These are phyloP conservation scores for Pythium brachiatum DNA, from an alignment of 352 stramenopile species.

Conservation along the genomic window DNA sequence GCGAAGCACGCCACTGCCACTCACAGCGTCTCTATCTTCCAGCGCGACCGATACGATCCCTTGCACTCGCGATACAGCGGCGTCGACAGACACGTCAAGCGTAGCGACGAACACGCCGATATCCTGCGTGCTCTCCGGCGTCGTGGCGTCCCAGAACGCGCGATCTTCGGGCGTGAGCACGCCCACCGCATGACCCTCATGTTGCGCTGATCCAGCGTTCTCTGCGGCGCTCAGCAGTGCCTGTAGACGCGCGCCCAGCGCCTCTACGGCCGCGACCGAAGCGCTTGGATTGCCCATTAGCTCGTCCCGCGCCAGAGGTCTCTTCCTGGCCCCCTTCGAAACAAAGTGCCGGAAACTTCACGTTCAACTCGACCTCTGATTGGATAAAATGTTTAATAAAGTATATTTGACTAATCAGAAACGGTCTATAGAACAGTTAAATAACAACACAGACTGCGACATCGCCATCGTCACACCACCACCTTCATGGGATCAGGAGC, in stretches of 20 bases:
- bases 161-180: constrained; percentile 37
- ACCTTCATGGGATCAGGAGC: constrained; percentile 65
- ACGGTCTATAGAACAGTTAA: constrained; percentile 20
- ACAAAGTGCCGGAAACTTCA: constrained; percentile 17
- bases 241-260: constrained; percentile 12
- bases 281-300: constrained; percentile 23
- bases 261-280: constrained; percentile 11
- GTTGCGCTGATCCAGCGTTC: constrained; percentile 8
- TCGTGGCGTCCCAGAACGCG: constrained; percentile 50
- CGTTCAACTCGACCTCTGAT: constrained; percentile 22
- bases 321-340: constrained; percentile 28
- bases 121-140: constrained; percentile 40
- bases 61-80: constrained; percentile 40
- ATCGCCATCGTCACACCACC: no score
- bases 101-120: constrained; percentile 67
- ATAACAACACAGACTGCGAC: constrained; percentile 20
- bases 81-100: constrained; percentile 32
- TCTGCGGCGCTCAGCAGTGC: constrained; percentile 17
- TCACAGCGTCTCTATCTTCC: not conserved
- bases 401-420: constrained; percentile 21
- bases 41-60: constrained; percentile 25
- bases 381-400: constrained; percentile 28
- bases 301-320: constrained; percentile 9
- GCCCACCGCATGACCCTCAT: not conserved
- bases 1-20: constrained; percentile 39